Evolutionary conservation across 805 yeast genomes (phyloP), one percentile per base, ranked within the genome.

Genomic region (Yamadazyma takamatsuzukensis): DNA sequence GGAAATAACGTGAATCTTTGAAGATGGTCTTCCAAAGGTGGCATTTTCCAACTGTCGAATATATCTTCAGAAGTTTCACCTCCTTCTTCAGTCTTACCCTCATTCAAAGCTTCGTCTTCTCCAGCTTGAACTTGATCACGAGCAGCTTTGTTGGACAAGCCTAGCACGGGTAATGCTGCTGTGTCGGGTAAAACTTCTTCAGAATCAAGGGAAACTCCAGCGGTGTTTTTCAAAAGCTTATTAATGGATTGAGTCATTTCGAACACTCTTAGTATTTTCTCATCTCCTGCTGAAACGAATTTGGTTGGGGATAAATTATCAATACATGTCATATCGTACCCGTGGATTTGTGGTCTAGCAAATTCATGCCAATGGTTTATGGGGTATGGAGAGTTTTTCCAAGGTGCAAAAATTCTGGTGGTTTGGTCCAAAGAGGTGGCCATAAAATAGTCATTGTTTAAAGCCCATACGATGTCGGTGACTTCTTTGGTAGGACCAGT

Each of bases 301-400:
- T 73, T 64, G 1, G 83, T 68, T 30, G 68, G 59, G 12, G 74
- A 59, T 10, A 93, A 56, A 9, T 82, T 68, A 23, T 79, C 76
- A 6, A 84, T 66, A 44, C 95, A 79, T 23, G 85, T 71, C 97
- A 93, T 88, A 52, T 93, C 97, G 53, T 87, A 93, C 6, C 99
- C 99, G 56, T 93, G 99, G 42, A 93, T 93, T 57, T 93, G 99
- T 0, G 98, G 97, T 46, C 99, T 74, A 2, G 96, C 86, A 56
- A 93, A 81, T 56, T 93, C 99, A 52, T 81, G 82, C 95, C 96
- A 88, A 26, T 22, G 27, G 5, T 44, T 39, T n/a, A n/a, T n/a
- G n/a, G n/a, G n/a, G n/a, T n/a, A n/a, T n/a, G n/a, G n/a, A n/a
- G n/a, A n/a, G 9, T 47, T 36, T 2, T 37, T 40, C 85, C 87